Conservation (phyloP, 176 grass and related monocot species). For the Eleusine coracana region DNA sequence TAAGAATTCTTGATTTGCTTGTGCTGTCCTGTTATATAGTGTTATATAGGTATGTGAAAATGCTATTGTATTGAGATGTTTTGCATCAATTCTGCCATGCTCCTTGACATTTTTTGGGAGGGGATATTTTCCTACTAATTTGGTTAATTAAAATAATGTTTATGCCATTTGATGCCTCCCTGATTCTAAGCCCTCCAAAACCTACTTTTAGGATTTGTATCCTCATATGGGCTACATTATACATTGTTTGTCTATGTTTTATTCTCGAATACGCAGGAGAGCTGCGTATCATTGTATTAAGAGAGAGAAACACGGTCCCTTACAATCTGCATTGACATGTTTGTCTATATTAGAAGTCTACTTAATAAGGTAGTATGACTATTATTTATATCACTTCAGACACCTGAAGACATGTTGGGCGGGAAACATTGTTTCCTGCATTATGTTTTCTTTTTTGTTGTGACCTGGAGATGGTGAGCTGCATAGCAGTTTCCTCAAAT, state of each 20-base stretch:
- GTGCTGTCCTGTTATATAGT: neutral
- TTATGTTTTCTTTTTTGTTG: slow-evolving; percentile 3
- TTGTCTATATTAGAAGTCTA: no score
- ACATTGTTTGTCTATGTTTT: no score
- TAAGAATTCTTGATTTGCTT: neutral
- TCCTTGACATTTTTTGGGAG: neutral
- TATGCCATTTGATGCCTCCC: neutral
- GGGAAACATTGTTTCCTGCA: neutral
- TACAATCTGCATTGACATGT: no score
- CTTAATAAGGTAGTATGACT: neutral
- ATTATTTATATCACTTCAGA: neutral
- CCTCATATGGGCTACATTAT: neutral
- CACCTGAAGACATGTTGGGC: neutral
- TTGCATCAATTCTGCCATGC: neutral
- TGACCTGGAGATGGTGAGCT: neutral
- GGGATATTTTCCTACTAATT: neutral
- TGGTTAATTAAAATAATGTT: neutral
- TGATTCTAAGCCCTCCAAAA: neutral
- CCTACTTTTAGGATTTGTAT: neutral
- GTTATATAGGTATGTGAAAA: neutral
- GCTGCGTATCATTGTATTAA: no score
- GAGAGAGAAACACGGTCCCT: no score
- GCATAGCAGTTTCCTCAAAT: neutral
- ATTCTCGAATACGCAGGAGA: no score
- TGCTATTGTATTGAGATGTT: neutral